Conservation (phyloP, 2,329 filamentous ascomycete species). For the Fusarium falciforme region DNA sequence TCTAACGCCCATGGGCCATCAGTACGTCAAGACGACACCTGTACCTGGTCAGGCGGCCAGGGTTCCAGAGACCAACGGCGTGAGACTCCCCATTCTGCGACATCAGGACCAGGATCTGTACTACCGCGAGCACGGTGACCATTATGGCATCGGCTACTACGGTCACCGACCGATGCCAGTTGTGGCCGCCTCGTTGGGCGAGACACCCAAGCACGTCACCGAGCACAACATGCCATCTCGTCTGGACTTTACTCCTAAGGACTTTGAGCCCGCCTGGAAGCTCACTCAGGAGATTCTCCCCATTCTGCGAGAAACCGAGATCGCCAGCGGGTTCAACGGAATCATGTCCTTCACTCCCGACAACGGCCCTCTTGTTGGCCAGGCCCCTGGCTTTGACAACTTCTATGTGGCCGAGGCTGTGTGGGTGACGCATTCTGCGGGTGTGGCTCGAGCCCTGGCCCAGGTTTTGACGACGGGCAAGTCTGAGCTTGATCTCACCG, state of each 20-base stretch:
- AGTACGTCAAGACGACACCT: constrained; percentile 71
- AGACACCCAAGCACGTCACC: constrained; percentile 63
- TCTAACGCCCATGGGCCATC: constrained; percentile 70
- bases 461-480: constrained; percentile 67
- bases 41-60: constrained; percentile 57
- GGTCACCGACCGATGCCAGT: constrained; percentile 72
- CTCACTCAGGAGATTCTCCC: constrained; percentile 66
- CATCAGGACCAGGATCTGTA: constrained; percentile 74
- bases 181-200: constrained; percentile 63
- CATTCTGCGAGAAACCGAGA: constrained; percentile 59
- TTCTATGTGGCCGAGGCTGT: constrained; percentile 75
- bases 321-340: constrained; percentile 72
- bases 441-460: constrained; percentile 70
- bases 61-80: constrained; percentile 56
- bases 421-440: constrained; percentile 75
- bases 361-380: constrained; percentile 69
- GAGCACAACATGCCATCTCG: constrained; percentile 74
- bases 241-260: constrained; percentile 67
- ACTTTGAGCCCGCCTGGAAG: constrained; percentile 71
- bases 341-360: constrained; percentile 76
- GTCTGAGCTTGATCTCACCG: constrained; percentile 66
- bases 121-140: constrained; percentile 73
- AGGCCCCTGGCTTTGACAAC: constrained; percentile 67
- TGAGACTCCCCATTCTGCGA: constrained; percentile 67
- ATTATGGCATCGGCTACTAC: constrained; percentile 73